Evolutionary conservation across 495 filamentous ascomycete genomes (phyloP), one percentile per base, ranked within the genome.

Genomic region (Aspergillus homomorphus): DNA sequence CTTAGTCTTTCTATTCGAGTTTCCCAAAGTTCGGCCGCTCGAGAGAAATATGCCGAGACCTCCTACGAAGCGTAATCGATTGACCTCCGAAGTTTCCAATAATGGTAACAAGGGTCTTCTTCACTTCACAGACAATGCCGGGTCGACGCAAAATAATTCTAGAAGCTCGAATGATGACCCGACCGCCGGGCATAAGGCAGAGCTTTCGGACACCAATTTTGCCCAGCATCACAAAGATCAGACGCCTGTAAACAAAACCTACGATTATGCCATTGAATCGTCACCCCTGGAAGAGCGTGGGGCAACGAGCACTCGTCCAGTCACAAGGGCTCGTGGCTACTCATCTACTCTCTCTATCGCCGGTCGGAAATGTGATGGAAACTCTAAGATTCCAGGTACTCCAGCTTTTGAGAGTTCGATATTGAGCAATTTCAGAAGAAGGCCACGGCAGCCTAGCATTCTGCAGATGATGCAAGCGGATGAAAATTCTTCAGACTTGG

Each of bases 371-470:
- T 74, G 72, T 30, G 75, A 80, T 51, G 60, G 62, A 20, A 64
- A 59, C 53, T 74, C 75, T 21, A 72, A 72, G 21, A 62, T 78
- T 24, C 73, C 72, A 16, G 79, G 72, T 16, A 84, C 81, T 4
- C 81, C 82, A 49, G 79, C 76, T 3, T 78, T 79, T 48, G 82
- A 86, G 41, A 84, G 65, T 24, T 84, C 83, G 6, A 69, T 86
- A 43, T 44, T 78, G 53, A 77, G 69, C 62, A 87, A 86, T 61
- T 89, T 89, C 69, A 86, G 81, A 58, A 75, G 83, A 38, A 75
- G 87, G 57, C 77, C 85, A 16, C 76, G 86, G 69, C 86, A 90
- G 66, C 82, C 84, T 6, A 90, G 87, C 66, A 82, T 90, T 54
- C 70, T 90, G 15, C 80, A 83, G 18, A 84, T 85, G 74, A 81